Evolutionary conservation across 192 early-diverging fungal genomes (phyloP).

Genomic region (Obelidium mucronatum): DNA sequence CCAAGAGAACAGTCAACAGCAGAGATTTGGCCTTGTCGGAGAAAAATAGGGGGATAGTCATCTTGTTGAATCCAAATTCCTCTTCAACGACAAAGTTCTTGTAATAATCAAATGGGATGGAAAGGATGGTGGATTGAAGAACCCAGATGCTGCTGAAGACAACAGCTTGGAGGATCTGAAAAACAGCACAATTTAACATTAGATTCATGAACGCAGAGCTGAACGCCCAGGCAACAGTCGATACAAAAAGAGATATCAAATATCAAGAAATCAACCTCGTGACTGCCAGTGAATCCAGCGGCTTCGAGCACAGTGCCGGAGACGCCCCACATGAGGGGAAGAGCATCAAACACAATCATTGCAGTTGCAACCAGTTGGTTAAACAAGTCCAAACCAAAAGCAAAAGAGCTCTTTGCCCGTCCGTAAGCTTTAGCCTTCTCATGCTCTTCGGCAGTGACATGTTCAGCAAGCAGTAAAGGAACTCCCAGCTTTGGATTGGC

Average conservation of each 20-base stretch:
- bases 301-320: slow-evolving; percentile 60
- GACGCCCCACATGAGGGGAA: slow-evolving; percentile 77
- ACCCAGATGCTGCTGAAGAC: slow-evolving; percentile 71
- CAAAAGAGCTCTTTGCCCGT: slow-evolving; percentile 79
- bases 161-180: slow-evolving; percentile 80
- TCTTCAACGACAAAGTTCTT: slow-evolving; percentile 94
- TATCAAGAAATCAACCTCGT: slow-evolving; percentile 62
- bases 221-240: not conserved
- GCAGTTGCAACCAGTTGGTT: slow-evolving; percentile 68
- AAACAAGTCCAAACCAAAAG: slow-evolving; percentile 63
- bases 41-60: slow-evolving; percentile 78
- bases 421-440: slow-evolving; percentile 82
- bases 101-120: slow-evolving; percentile 83
- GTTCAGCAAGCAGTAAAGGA: slow-evolving; percentile 72
- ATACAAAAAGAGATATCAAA: not conserved
- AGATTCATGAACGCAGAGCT: slow-evolving; percentile 12
- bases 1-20: slow-evolving; percentile 73
- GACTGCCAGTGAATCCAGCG: slow-evolving; percentile 63
- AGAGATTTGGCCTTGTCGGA: slow-evolving; percentile 78
- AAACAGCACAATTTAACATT: not conserved
- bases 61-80: slow-evolving; percentile 94
- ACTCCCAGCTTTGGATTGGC: slow-evolving; percentile 56
- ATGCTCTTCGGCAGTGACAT: slow-evolving; percentile 82
- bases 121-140: slow-evolving; percentile 66
- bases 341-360: slow-evolving; percentile 73